Base-by-base conservation (phyloP, 495 filamentous ascomycete species). In the Apiosordaria backusii region DNA sequence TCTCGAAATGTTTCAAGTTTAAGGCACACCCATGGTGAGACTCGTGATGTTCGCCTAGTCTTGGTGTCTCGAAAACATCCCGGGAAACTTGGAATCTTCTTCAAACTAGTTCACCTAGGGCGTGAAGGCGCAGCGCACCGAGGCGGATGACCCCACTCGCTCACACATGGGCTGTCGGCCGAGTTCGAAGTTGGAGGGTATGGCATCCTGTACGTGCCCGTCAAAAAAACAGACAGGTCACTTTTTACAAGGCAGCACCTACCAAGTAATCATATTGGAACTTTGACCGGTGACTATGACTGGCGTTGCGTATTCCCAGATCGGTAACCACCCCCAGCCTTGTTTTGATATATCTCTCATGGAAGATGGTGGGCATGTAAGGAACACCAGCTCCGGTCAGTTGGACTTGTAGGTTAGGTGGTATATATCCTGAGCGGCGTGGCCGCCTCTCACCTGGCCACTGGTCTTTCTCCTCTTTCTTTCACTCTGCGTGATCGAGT, bases 241-340 rank as follows among this genome's bases (percentile, higher is more conserved):
- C 59, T 61, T 27, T 60, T 67, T 65, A 61, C 69, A 71, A 71
- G 71, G 71, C 69, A 64, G 35, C 35, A 45, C 10, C 35, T 45
- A 18, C 10, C 2, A 7, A 13, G 35, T 45, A 45, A 45, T 45
- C 35, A 45, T 35, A 35, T 63, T 62, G 52, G 64, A 23, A 57
- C 66, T 71, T 22, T 61, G 61, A 53, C 69, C 65, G 69, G 67
- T 73, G 71, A 73, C 69, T 45, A 7, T 68, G 62, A 18, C 68
- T 67, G 58, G 60, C 27, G 19, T 65, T 60, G 29, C 61, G 23
- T 50, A 61, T 23, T 23, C 26, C 9, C 40, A 50, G 57, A 65
- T 45, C 53, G n/a, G 52, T 25, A 29, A 59, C 50, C 22, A 27
- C 4, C 22, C 19, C 25, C 26, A 23, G 21, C 57, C 21, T 18